Evolutionary conservation across 257 asterid species (phyloP).

Genomic region (Verbena officinalis): DNA sequence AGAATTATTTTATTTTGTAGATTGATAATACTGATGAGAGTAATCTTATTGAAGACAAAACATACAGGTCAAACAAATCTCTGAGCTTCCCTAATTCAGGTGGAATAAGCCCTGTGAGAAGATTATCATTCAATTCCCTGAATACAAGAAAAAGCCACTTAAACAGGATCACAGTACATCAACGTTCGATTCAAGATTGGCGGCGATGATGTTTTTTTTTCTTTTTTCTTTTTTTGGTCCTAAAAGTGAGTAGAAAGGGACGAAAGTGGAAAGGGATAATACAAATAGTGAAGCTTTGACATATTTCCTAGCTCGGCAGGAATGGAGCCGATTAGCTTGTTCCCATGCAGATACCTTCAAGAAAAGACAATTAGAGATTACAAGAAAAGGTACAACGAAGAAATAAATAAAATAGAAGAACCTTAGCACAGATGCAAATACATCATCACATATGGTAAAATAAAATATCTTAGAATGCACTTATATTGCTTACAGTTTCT

Average conservation of each 20-base stretch:
- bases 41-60: neutral
- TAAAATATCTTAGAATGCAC: neutral
- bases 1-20: neutral
- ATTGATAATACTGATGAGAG: neutral
- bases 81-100: constrained; percentile 87
- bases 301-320: constrained; percentile 90
- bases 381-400: no score
- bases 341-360: constrained; percentile 82
- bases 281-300: constrained; percentile 92
- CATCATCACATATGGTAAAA: neutral
- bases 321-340: constrained; percentile 80
- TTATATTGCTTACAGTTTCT: constrained; percentile 66
- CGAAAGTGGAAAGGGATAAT: constrained; percentile 20
- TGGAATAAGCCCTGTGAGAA: constrained; percentile 74
- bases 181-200: neutral
- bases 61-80: constrained; percentile 83
- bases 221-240: no score
- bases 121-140: constrained; percentile 90
- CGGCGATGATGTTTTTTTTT: no score
- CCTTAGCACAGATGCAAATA: no score
- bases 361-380: neutral
- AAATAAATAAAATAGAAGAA: no score
- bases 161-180: neutral
- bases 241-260: neutral
- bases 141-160: constrained; percentile 17